Conservation (phyloP, 305 asterid species). For the Salvia sclarea region DNA sequence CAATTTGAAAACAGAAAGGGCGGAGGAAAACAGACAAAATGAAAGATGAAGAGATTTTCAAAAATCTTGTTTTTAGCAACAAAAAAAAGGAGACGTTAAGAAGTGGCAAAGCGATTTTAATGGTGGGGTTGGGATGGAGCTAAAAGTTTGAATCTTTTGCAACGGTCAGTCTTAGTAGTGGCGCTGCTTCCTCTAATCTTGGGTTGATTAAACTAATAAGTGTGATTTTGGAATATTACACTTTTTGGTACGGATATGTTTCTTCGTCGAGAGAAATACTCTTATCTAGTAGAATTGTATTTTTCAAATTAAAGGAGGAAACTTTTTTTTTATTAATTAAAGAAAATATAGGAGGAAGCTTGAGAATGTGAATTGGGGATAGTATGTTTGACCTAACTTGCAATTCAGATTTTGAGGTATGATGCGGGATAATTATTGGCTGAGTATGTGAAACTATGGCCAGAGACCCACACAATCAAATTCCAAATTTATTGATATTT, state of each 20-base stretch:
- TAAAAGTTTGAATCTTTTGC: slow-evolving; percentile 28
- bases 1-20: slow-evolving; percentile 6
- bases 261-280: no score
- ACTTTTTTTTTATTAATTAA: no score
- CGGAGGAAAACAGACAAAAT: not conserved
- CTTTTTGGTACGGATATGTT: not conserved
- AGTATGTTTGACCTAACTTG: slow-evolving; percentile 15
- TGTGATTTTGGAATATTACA: not conserved
- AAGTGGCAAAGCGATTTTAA: slow-evolving; percentile 28
- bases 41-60: not conserved
- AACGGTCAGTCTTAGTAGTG: slow-evolving; percentile 35
- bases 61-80: slow-evolving; percentile 20
- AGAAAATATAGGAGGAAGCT: slow-evolving; percentile 25
- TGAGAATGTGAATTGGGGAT: slow-evolving; percentile 4
- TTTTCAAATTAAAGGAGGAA: slow-evolving; percentile 29
- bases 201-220: not conserved
- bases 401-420: slow-evolving; percentile 17
- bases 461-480: not conserved
- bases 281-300: not conserved
- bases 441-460: not conserved
- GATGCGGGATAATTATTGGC: slow-evolving; percentile 22
- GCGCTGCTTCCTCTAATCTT: slow-evolving; percentile 10
- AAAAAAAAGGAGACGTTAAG: slow-evolving; percentile 30
- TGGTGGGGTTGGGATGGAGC: slow-evolving; percentile 14
- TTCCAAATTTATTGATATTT: no score